Conservation (phyloP, 345 rosid genomes). For the Eucalyptus cloeziana region DNA sequence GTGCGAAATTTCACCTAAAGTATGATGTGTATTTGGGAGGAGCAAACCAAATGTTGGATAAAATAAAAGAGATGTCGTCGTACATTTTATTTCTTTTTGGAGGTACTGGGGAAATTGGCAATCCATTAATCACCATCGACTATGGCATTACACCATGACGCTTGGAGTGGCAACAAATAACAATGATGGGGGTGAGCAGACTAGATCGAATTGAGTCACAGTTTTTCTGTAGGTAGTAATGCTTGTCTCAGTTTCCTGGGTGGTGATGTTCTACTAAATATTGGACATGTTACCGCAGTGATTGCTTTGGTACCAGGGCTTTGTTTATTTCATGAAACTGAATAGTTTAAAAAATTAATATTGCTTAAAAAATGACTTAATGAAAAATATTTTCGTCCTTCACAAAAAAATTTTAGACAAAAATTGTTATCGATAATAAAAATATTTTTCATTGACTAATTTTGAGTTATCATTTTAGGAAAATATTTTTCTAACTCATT, state of each 20-base stretch:
- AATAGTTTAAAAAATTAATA: neutral
- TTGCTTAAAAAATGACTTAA: neutral
- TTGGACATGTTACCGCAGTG: neutral
- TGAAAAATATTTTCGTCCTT: fast-evolving
- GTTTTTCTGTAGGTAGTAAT: neutral
- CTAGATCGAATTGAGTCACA: fast-evolving
- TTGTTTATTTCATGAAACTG: neutral
- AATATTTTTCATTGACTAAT: neutral
- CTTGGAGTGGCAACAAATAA: neutral
- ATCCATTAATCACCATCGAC: neutral
- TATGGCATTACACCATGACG: neutral
- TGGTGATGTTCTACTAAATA: neutral
- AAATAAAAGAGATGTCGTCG: neutral
- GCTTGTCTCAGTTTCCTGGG: neutral
- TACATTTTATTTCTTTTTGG: neutral
- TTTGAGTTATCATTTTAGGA: neutral
- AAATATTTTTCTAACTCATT: neutral
- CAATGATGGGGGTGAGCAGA: neutral
- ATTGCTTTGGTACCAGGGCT: neutral
- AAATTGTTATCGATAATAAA: neutral
- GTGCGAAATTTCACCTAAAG: neutral
- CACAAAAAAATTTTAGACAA: fast-evolving
- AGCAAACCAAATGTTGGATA: neutral
- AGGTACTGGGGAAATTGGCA: neutral
- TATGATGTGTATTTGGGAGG: neutral